phyloP scores from a whole-genome alignment of 768 basidiomycete species.

The Zangia roseola region DNA sequence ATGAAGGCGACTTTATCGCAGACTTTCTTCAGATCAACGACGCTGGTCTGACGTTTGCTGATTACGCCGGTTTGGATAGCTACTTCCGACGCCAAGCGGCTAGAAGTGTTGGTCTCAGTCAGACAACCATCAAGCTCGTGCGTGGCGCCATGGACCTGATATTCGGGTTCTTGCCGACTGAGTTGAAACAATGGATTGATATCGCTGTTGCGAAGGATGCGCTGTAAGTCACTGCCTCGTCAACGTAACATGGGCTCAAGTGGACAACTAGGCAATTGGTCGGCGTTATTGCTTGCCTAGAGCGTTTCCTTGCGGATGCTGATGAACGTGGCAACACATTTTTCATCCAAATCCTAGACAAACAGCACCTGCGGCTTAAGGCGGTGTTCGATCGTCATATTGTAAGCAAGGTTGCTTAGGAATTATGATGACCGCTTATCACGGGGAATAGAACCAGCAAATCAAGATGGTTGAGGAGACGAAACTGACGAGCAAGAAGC shows the following conservation, averaged over 20 bases:
- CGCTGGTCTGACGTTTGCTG: conserved; percentile 86
- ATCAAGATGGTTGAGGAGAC: conserved; percentile 87
- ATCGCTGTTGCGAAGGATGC: conserved; percentile 69
- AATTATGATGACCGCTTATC: conserved; percentile 1
- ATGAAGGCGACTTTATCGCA: conserved; percentile 84
- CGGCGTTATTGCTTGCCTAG: conserved; percentile 76
- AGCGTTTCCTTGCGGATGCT: conserved; percentile 72
- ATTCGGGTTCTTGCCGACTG: conserved; percentile 86
- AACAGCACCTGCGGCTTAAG: conserved; percentile 77
- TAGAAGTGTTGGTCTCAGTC: conserved; percentile 62
- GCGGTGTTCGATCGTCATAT: conserved; percentile 75
- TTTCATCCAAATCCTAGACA: conserved; percentile 76
- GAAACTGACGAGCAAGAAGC: conserved; percentile 88
- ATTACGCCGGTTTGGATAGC: conserved; percentile 90
- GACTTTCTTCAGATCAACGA: conserved; percentile 94
- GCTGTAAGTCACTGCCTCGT: conserved; percentile 46
- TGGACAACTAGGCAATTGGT: conserved; percentile 66
- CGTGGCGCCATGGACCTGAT: conserved; percentile 92
- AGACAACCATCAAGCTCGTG: conserved; percentile 73
- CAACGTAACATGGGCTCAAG: conserved; percentile 2
- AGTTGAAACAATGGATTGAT: conserved; percentile 86
- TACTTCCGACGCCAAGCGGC: conserved; percentile 94
- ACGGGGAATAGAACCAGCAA: conserved; percentile 65
- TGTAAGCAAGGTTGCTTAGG: conserved; percentile 38
- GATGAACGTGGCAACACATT: conserved; percentile 74